Evolutionary conservation across 2,329 filamentous ascomycete genomes (phyloP).

Genomic region (Claviceps spartinae): DNA sequence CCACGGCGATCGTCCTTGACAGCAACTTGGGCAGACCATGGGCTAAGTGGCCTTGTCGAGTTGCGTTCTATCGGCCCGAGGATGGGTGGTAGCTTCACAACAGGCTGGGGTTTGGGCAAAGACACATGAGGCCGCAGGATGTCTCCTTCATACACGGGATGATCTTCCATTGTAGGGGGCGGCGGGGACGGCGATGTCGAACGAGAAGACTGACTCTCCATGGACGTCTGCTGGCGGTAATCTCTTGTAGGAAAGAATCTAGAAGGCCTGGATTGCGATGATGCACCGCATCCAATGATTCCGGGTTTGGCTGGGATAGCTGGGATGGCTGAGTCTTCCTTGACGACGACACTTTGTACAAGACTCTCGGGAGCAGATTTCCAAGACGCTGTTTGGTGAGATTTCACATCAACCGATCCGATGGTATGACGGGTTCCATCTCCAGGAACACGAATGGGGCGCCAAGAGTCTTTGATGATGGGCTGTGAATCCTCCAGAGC

Average conservation of each 20-base stretch:
- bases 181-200: conserved; percentile 54
- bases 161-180: conserved; percentile 54
- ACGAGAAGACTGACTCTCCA: conserved; percentile 25
- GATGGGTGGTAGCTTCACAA: conserved; percentile 67
- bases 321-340: conserved; percentile 10
- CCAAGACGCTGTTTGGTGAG: conserved; percentile 17
- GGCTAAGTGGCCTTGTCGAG: conserved; percentile 14
- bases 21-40: conserved; percentile 23
- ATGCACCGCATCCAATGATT: conserved; percentile 17
- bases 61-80: conserved; percentile 13
- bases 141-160: conserved; percentile 61
- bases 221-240: conserved; percentile 26
- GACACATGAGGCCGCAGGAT: conserved; percentile 52
- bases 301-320: conserved; percentile 12
- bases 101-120: conserved; percentile 54
- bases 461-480: conserved; percentile 41
- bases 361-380: conserved; percentile 17
- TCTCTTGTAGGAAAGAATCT: conserved; percentile 49
- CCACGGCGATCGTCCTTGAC: conserved; percentile 18
- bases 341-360: conserved; percentile 5
- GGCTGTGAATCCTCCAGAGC: conserved; percentile 31
- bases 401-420: conserved; percentile 14
- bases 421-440: conserved; percentile 21
- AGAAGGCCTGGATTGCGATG: conserved; percentile 38
- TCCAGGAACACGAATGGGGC: conserved; percentile 25